Percentiles rank a stretch among this genome's conserved stretches.
Conservation (phyloP, 345 rosid genomes). For the Eucalyptus cladocalyx region DNA sequence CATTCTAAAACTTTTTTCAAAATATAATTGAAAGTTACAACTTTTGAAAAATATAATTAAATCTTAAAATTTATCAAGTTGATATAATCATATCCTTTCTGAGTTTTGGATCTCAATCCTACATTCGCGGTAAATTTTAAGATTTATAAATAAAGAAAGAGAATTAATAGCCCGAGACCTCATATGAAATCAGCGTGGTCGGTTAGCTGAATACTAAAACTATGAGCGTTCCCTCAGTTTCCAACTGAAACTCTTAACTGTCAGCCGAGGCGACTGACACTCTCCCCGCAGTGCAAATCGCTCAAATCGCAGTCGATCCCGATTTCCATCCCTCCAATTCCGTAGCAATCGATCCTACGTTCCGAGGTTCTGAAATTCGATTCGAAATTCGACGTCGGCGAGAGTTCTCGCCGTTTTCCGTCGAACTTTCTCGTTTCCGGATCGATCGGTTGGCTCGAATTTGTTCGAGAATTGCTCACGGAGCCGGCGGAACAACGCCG, state of each 20-base stretch:
- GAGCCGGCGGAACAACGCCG: neutral
- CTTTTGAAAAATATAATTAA: too few relatives aligned
- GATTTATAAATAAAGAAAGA: too few relatives aligned
- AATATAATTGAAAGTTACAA: too few relatives aligned
- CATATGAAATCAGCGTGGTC: neutral
- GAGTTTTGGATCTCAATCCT: rapidly evolving
- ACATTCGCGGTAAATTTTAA: too few relatives aligned
- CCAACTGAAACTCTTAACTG: neutral
- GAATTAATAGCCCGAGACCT: neutral
- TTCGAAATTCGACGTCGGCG: neutral
- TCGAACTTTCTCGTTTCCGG: neutral
- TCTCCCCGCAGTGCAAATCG: neutral
- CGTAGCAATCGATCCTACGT: neutral
- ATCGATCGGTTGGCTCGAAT: neutral
- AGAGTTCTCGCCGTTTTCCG: neutral
- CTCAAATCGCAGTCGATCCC: neutral
- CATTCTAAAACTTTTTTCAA: too few relatives aligned
- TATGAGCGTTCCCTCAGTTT: neutral
- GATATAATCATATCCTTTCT: too few relatives aligned
- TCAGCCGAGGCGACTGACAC: neutral
- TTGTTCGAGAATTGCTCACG: neutral
- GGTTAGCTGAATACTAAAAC: neutral
- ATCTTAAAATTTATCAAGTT: too few relatives aligned
- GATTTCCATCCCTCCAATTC: neutral
- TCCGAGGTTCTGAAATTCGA: neutral